Evolutionary conservation across 176 grass and related monocot species (phyloP).

Genomic region (Raddia distichophylla): DNA sequence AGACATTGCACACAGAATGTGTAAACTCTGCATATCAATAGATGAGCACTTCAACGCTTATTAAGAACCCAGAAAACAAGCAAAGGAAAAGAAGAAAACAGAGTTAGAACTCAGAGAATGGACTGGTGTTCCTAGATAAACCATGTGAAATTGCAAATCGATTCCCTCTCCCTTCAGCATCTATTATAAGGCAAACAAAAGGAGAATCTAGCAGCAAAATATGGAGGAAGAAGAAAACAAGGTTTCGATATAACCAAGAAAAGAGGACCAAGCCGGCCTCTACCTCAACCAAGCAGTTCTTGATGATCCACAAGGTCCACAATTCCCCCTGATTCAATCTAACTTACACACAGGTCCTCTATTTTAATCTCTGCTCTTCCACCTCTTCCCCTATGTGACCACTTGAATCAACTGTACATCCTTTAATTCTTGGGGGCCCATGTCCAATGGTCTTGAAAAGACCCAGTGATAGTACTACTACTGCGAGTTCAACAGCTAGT

Average conservation of each 20-base stretch:
- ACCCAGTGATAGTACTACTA: slow-evolving; percentile 49
- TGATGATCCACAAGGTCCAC: slow-evolving; percentile 35
- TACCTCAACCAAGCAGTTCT: slow-evolving; percentile 27
- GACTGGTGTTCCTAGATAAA: background rate
- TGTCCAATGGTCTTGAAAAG: slow-evolving; percentile 53
- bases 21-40: background rate
- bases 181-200: slow-evolving; percentile 6
- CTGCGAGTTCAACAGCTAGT: slow-evolving; percentile 59
- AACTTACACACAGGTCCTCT: slow-evolving; percentile 30
- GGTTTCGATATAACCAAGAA: slow-evolving; percentile 26
- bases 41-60: background rate
- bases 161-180: slow-evolving; percentile 7
- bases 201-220: background rate
- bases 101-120: slow-evolving; percentile 35
- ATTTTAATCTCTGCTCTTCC: slow-evolving; percentile 29
- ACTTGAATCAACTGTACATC: slow-evolving; percentile 46
- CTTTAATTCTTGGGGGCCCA: slow-evolving; percentile 61
- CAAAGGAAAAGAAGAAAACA: slow-evolving; percentile 2
- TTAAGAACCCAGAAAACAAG: background rate
- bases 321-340: slow-evolving; percentile 28
- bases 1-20: slow-evolving; percentile 21
- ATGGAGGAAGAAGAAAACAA: background rate
- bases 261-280: slow-evolving; percentile 20
- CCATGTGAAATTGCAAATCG: slow-evolving; percentile 20
- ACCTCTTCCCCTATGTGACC: slow-evolving; percentile 26